Evolutionary conservation across 2,329 filamentous ascomycete species (phyloP).

Genomic region (Fusarium humuli): DNA sequence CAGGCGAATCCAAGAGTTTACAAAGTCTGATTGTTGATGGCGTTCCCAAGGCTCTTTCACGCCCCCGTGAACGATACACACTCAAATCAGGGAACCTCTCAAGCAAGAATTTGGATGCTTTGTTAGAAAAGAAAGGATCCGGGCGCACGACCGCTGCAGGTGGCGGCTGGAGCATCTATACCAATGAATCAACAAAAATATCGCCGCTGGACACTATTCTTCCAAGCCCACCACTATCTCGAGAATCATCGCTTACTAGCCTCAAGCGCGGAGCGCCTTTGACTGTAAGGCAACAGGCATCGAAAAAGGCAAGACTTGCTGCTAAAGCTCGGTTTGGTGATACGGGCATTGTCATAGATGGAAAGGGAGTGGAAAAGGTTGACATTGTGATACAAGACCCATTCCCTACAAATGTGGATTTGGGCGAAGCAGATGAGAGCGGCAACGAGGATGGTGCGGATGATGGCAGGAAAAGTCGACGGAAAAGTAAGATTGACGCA

Average conservation of each 20-base stretch:
- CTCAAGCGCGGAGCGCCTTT: slow-evolving; percentile 47
- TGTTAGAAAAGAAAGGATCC: slow-evolving; percentile 76
- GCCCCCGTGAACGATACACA: slow-evolving; percentile 77
- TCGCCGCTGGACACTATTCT: slow-evolving; percentile 67
- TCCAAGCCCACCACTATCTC: slow-evolving; percentile 60
- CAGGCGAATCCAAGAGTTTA: slow-evolving; percentile 70
- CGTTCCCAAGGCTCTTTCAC: slow-evolving; percentile 84
- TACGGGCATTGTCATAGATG: slow-evolving; percentile 65
- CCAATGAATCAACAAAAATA: slow-evolving; percentile 67
- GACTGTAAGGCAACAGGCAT: slow-evolving; percentile 49
- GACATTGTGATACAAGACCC: slow-evolving; percentile 70
- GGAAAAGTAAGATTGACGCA: slow-evolving; percentile 53
- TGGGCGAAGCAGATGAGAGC: slow-evolving; percentile 45
- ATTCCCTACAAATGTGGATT: slow-evolving; percentile 55
- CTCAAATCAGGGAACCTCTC: slow-evolving; percentile 75
- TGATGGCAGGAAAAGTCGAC: slow-evolving; percentile 27
- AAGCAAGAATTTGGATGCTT: slow-evolving; percentile 76
- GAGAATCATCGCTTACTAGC: slow-evolving; percentile 44
- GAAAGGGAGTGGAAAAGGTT: slow-evolving; percentile 70
- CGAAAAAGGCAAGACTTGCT: slow-evolving; percentile 70
- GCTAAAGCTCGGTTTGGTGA: slow-evolving; percentile 79
- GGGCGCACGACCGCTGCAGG: slow-evolving; percentile 77
- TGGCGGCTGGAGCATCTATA: slow-evolving; percentile 84
- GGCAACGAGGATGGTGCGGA: slow-evolving; percentile 27
- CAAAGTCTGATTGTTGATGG: slow-evolving; percentile 79